Evolutionary conservation across 75 land plant genomes (phyloP), one percentile per base, ranked within the genome.

Genomic region (Chamaecyparis obtusa): DNA sequence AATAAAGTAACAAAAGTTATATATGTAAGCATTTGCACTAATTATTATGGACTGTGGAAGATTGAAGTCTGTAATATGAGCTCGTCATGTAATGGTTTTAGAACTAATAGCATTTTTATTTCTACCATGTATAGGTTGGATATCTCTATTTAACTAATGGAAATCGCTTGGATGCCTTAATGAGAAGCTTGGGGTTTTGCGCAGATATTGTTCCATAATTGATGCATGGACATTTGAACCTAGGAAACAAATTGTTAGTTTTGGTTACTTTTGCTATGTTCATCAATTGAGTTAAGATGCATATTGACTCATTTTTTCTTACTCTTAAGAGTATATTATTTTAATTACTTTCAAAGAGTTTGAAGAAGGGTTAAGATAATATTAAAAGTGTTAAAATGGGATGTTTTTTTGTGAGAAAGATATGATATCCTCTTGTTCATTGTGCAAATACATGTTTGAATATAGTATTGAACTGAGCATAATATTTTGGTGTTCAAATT

Each of bases 111-210:
- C 84, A 84, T 27, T 74, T 39, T 83, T 90, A 81, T 86, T 89
- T 92, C 27, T 71, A 69, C 55, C 64, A 27, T 80, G 30, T 67
- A 69, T 84, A 93, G 94, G 88, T 97, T 88, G 99, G 99, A 39
- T 96, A 92, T 87, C 92, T 98, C 0, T 96, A 98, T 91, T 91
- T 98, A 84, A 98, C 95, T 27, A 86, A 98, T 91, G 89, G 85
- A 56, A 72, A 92, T 36, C 93, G 99, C 49, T 88, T 98, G 89
- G 94, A 96, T n/a, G 94, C 94, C 64, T 36, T 96, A 24, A 98
- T 98, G 99, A 83, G 14, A 2, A 93, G 88, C 86, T 46, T 98
- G 13, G 99, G 99, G 30, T 95, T 98, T 83, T 92, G 91, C 24
- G 86, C 91, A 55, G 92, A 91, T 88, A 27, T 43, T 80, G 44